phyloP scores from a whole-genome alignment of 2,329 filamentous ascomycete species.

The Zymoseptoria tritici region DNA sequence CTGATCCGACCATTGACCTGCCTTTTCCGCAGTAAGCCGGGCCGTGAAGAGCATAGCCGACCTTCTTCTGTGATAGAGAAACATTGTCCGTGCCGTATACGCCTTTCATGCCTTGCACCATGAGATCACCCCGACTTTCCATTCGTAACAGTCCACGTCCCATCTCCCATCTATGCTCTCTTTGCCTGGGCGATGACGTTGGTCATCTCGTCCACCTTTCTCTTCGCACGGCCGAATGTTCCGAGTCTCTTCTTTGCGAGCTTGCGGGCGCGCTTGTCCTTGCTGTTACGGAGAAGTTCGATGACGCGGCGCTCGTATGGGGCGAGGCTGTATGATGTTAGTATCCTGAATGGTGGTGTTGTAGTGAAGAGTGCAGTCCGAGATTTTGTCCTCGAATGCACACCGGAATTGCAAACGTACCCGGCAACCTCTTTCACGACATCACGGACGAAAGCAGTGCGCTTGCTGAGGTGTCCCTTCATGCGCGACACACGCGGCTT shows the following conservation, averaged over 20 bases:
- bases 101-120: slow-evolving; percentile 16
- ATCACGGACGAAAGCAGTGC: slow-evolving; percentile 92
- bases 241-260: slow-evolving; percentile 99
- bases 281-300: slow-evolving; percentile 97
- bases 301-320: slow-evolving; percentile 92
- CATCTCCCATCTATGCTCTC: slow-evolving; percentile 59
- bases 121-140: slow-evolving; percentile 3
- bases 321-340: slow-evolving; percentile 32
- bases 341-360: slow-evolving; percentile 1
- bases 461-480: slow-evolving; percentile 96
- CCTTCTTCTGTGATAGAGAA: neutral
- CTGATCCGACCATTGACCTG: neutral
- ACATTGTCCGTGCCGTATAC: slow-evolving; percentile 5
- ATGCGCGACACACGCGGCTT: slow-evolving; percentile 53
- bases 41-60: neutral
- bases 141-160: slow-evolving; percentile 5
- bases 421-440: slow-evolving; percentile 98
- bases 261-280: slow-evolving; percentile 98
- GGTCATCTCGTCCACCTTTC: slow-evolving; percentile 98
- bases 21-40: neutral
- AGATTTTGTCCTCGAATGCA: slow-evolving; percentile 24
- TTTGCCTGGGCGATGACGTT: slow-evolving; percentile 96
- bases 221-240: slow-evolving; percentile 97
- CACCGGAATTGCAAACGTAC: slow-evolving; percentile 46
- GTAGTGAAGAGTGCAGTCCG: neutral